Conservation (phyloP, 148 eudicot species). For the Fallopia convolvulus region DNA sequence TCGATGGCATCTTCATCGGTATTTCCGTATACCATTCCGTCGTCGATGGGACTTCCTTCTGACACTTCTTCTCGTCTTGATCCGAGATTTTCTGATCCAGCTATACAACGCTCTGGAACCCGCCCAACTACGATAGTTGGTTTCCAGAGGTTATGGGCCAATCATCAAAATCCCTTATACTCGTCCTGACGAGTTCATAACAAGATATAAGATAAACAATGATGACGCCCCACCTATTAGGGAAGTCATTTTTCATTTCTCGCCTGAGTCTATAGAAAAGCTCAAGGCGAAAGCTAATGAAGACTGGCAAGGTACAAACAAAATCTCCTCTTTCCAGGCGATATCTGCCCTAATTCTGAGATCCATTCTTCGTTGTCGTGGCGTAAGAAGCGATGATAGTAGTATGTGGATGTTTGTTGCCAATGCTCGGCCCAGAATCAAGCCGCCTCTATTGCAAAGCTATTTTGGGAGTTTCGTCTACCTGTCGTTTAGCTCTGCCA, state of each 20-base stretch:
- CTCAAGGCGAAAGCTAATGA: slow-evolving; percentile 22
- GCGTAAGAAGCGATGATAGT: slow-evolving; percentile 20
- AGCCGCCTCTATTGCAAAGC: slow-evolving; percentile 38
- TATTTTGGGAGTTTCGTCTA: slow-evolving; percentile 67
- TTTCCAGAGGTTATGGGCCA: slow-evolving; percentile 6
- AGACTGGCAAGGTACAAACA: neutral
- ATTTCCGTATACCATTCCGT: neutral
- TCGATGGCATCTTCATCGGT: neutral
- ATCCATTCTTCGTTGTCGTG: slow-evolving; percentile 29
- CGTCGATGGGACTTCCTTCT: slow-evolving; percentile 11
- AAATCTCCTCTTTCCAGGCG: slow-evolving; percentile 13
- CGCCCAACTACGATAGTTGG: neutral
- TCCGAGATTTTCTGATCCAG: slow-evolving; percentile 9
- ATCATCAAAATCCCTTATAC: slow-evolving; percentile 16
- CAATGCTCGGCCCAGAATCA: slow-evolving; percentile 51
- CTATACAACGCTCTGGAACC: neutral
- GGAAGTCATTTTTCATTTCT: slow-evolving; percentile 19
- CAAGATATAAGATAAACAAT: neutral
- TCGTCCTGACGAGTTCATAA: slow-evolving; percentile 12
- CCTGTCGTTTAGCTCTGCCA: slow-evolving; percentile 15
- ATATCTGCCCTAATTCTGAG: neutral
- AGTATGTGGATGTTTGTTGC: slow-evolving; percentile 51
- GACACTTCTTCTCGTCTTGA: slow-evolving; percentile 16
- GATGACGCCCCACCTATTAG: neutral
- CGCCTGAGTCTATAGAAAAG: neutral